Evolutionary conservation across 805 yeast species (phyloP), one percentile per base, ranked within the genome.

Genomic region (Cyberlindnera euphorbiiphila): DNA sequence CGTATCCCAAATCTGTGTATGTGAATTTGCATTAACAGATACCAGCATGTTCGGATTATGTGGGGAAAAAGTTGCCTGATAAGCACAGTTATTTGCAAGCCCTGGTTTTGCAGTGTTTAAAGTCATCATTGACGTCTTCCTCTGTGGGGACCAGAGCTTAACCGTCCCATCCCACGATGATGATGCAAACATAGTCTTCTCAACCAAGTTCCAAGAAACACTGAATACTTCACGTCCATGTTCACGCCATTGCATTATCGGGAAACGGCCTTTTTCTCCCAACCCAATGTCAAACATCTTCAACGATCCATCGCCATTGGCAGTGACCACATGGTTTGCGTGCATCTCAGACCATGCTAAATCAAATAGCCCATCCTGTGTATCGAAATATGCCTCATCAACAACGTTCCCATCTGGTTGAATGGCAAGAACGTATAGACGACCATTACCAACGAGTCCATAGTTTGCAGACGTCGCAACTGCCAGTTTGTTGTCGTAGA

Each of bases 381-480:
- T 91, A 43, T 87, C 87, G 65, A 85, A 91, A 12, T 72, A 59
- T 5, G 70, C 62, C 31, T 75, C 77, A 26, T 71, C 71, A 5
- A 53, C 51, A 13, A 86, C 69, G n/a, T 48, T 51, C 1, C 98
- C 98, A 43, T 68, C 64, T 16, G 77, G 74, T 36, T 71, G 74
- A 32, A 91, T 84, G 33, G 77, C 78, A 17, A 91, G 64, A 1
- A 91, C 68, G 49, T 67, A 81, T 20, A 91, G 65, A 49, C 85
- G 72, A 6, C 98, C 98, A 60, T 91, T 91, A 3, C 98, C 98
- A 4, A 88, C 96, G 5, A 91, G 66, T 2, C 98, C 98, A 60
- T 79, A 91, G 64, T 91, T 93, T 19, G 97, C 87, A 1, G 96
- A 81, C 0, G 95, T 71, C 1, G 95, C 94, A 22, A 87, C 91